Evolutionary conservation across 2,329 filamentous ascomycete genomes (phyloP), one percentile per base, ranked within the genome.

Genomic region (Ceratocystis cacaofunesta): DNA sequence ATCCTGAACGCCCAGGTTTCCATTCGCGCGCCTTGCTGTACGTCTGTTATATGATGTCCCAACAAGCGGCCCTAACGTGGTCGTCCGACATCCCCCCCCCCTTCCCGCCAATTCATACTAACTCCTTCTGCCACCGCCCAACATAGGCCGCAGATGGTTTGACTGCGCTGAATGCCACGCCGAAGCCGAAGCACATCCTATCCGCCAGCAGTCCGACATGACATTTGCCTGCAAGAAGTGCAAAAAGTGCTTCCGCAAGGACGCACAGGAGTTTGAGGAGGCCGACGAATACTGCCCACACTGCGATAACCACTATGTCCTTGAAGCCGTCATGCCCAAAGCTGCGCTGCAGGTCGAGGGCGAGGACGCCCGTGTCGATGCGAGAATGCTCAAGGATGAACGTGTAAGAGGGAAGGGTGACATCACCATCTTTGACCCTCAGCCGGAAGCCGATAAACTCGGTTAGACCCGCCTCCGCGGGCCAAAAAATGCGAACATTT

Each of bases 241-340:
- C 85, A 92, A 88, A 71, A 99, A 99, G 78, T 92, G 87, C 76
- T 99, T 99, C 80, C 88, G 94, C 70, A 99, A 97, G 75, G 90
- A 99, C 72, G 88, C 88, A 58, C 79, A 84, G 69, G 89, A 96
- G 74, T 96, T 96, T 71, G 94, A 99, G 71, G 94, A 99, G 71
- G 87, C 89, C 74, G 94, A 99, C 78, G 95, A 99, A 75, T 99
- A 95, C 81, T 99, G 94, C 79, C 95, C 94, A 25, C 90, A 96
- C 78, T 99, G 94, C 79, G 94, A 99, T 74, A 99, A 99, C 78
- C 95, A 99, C 77, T 99, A 92, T 73, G 88, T 99, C 48, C 80
- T 99, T 69, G 92, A 97, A 3, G 95, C 94, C 63, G 76, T 88
- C 70, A 89, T 87, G 3, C 90, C 94, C 25, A 89, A 95, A 76